Evolutionary conservation across 768 basidiomycete genomes (phyloP).

Genomic region (Tricholoma flavovirens): DNA sequence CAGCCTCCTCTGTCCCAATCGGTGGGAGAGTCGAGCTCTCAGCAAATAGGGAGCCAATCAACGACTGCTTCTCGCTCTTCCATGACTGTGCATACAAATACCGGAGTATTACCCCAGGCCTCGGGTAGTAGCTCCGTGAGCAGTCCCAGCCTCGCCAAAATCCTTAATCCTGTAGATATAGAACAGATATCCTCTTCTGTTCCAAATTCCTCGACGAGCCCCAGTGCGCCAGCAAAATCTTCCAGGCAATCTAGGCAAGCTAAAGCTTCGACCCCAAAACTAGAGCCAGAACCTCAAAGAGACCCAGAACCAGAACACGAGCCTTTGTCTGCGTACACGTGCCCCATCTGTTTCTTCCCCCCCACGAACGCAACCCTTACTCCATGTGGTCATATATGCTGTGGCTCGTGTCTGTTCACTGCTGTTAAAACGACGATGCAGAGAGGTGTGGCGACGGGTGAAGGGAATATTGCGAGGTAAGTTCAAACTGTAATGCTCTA

Average conservation of each 20-base stretch:
- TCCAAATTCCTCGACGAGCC: neutral
- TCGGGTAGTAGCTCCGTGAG: slow-evolving; percentile 11
- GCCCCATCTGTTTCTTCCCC: slow-evolving; percentile 75
- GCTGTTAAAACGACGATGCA: slow-evolving; percentile 60
- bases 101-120: neutral
- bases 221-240: slow-evolving; percentile 2
- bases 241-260: neutral
- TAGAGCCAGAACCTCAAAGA: neutral
- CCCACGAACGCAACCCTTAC: slow-evolving; percentile 73
- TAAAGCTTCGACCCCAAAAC: slow-evolving; percentile 6
- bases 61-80: neutral
- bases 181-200: neutral
- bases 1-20: slow-evolving; percentile 1
- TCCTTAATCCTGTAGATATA: slow-evolving; percentile 16
- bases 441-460: slow-evolving; percentile 30
- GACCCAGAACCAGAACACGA: slow-evolving; percentile 17
- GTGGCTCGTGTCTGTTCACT: slow-evolving; percentile 69
- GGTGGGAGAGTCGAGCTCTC: neutral
- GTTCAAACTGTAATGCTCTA: slow-evolving; percentile 6
- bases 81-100: neutral
- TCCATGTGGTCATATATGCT: slow-evolving; percentile 76
- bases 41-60: neutral
- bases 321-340: slow-evolving; percentile 57
- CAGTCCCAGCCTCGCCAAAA: slow-evolving; percentile 20
- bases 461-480: slow-evolving; percentile 34